Conservation (phyloP, 2,329 filamentous ascomycete genomes). For the Fusarium nisikadoi region DNA sequence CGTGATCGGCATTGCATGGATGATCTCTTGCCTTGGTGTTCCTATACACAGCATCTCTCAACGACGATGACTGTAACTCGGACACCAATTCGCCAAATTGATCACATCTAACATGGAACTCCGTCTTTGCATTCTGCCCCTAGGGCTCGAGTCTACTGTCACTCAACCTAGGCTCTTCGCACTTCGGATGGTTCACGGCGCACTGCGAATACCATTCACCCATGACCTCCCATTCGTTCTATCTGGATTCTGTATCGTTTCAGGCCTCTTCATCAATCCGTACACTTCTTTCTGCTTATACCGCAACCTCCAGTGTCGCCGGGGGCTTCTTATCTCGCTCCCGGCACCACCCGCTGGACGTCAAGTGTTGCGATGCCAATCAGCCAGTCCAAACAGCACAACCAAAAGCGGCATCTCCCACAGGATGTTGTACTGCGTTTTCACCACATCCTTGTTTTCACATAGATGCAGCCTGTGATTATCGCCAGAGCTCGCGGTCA, state of each 20-base stretch:
- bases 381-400: not conserved
- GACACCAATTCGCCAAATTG: not conserved
- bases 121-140: fast-evolving
- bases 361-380: not conserved
- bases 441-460: fast-evolving
- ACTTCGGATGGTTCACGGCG: not conserved
- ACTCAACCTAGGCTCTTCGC: not conserved
- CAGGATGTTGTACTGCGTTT: fast-evolving
- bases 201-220: not conserved
- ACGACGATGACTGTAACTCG: not conserved
- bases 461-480: fast-evolving
- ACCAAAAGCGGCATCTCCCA: not conserved
- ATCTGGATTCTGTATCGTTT: fast-evolving
- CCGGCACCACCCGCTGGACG: fast-evolving
- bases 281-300: fast-evolving
- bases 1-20: not conserved
- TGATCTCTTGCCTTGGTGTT: not conserved
- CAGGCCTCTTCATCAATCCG: fast-evolving
- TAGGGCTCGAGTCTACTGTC: fast-evolving
- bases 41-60: too few relatives aligned
- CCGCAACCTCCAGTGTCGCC: fast-evolving
- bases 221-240: not conserved
- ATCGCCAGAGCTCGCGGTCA: fast-evolving
- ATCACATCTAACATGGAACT: not conserved
- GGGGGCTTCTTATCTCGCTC: not conserved